phyloP scores from a whole-genome alignment of 164 flowering plant species.

The Malania oleifera region DNA sequence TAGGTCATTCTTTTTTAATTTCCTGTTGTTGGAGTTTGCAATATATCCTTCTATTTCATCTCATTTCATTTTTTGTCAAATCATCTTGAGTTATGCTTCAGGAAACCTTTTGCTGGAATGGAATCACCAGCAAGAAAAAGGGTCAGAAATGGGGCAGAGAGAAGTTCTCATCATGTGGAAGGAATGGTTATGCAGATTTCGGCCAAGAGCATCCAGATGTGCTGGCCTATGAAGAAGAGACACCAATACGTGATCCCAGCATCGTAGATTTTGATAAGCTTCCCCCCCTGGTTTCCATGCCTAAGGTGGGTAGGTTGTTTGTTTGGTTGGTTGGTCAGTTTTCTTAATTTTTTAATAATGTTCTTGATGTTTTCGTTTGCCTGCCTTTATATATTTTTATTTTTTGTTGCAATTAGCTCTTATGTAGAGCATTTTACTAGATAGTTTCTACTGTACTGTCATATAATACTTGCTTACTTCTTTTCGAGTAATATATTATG shows the following conservation, averaged over 20 bases:
- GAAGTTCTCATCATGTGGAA: slow-evolving; percentile 29
- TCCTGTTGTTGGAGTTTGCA: background rate
- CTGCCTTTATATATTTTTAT: background rate
- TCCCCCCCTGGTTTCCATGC: slow-evolving; percentile 37
- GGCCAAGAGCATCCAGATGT: slow-evolving; percentile 21
- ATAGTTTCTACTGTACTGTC: too few species aligned
- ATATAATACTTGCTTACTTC: too few species aligned
- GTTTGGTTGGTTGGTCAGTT: background rate
- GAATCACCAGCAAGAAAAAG: slow-evolving; percentile 75
- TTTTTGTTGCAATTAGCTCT: background rate
- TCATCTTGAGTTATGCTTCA: slow-evolving; percentile 23
- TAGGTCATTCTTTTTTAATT: background rate
- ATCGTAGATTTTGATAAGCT: slow-evolving; percentile 62
- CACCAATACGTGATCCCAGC: slow-evolving; percentile 11
- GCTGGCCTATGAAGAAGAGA: slow-evolving; percentile 21
- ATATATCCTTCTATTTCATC: background rate
- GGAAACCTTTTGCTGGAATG: slow-evolving; percentile 68
- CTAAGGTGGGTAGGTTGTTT: slow-evolving; percentile 68
- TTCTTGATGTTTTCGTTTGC: background rate
- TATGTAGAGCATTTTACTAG: background rate
- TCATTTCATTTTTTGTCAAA: background rate
- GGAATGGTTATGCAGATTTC: slow-evolving; percentile 23
- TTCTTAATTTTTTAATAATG: background rate
- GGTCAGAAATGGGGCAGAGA: slow-evolving; percentile 96
- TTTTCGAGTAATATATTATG: too few species aligned